Conservation (phyloP, 1,284 basidiomycete genomes). For the Exobasidium rhododendri region DNA sequence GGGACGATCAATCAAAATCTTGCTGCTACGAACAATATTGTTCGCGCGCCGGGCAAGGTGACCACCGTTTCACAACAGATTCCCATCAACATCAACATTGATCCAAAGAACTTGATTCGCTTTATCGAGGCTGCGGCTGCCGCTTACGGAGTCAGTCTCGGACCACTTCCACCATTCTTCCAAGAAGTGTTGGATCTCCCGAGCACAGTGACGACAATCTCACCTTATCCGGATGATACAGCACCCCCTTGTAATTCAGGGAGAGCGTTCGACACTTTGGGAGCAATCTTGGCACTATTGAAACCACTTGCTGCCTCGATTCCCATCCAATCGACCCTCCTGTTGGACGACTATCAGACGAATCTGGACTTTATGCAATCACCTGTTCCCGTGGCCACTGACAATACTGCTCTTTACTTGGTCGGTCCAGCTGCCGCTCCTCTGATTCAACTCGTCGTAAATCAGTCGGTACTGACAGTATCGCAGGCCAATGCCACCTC, state of each 20-base stretch:
- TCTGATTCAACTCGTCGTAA: slow-evolving; percentile 68
- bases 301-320: slow-evolving; percentile 63
- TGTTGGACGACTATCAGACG: slow-evolving; percentile 57
- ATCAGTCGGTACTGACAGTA: slow-evolving; percentile 63
- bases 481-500: slow-evolving; percentile 66
- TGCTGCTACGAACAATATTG: slow-evolving; percentile 58
- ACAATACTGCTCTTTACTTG: slow-evolving; percentile 66
- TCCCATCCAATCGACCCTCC: slow-evolving; percentile 53
- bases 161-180: slow-evolving; percentile 65
- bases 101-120: slow-evolving; percentile 65
- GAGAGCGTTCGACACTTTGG: slow-evolving; percentile 55
- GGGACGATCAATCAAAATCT: slow-evolving; percentile 60
- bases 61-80: slow-evolving; percentile 64
- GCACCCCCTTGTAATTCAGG: slow-evolving; percentile 61
- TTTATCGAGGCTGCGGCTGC: slow-evolving; percentile 63
- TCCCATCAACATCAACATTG: slow-evolving; percentile 66
- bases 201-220: slow-evolving; percentile 62
- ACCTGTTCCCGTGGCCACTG: slow-evolving; percentile 66
- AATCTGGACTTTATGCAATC: slow-evolving; percentile 66
- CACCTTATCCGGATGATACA: slow-evolving; percentile 56
- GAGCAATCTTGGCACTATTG: slow-evolving; percentile 66
- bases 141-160: slow-evolving; percentile 64
- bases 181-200: slow-evolving; percentile 63
- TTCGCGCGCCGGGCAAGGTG: slow-evolving; percentile 65
- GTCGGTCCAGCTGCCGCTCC: slow-evolving; percentile 64